phyloP scores from a whole-genome alignment of 768 basidiomycete species.

The Lactarius sp. region DNA sequence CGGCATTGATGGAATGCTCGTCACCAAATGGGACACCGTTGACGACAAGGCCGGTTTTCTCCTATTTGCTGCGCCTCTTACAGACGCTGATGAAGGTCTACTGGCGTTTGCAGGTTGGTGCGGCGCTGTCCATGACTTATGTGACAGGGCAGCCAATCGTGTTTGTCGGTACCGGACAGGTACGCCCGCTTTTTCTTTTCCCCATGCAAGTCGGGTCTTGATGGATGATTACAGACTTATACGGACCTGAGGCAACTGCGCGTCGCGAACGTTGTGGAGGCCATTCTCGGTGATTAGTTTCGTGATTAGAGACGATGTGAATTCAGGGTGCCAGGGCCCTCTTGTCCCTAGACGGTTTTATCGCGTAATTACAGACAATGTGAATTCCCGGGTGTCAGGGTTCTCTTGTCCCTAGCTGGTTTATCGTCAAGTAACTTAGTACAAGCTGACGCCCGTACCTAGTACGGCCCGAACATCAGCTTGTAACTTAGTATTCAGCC shows the following conservation, averaged over 20 bases:
- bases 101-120: constrained; percentile 68
- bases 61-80: not conserved
- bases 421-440: too few relatives aligned
- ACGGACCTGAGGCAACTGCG: constrained; percentile 89
- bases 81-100: not conserved
- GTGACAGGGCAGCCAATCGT: constrained; percentile 98
- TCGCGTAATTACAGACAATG: not conserved
- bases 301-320: not conserved
- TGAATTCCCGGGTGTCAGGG: too few relatives aligned
- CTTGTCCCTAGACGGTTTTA: not conserved
- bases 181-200: constrained; percentile 33
- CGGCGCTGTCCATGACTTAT: constrained; percentile 98
- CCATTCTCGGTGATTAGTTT: constrained; percentile 73
- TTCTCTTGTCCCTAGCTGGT: too few relatives aligned
- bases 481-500: too few relatives aligned
- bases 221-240: constrained; percentile 63
- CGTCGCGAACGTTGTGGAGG: constrained; percentile 90
- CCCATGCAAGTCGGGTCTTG: not conserved
- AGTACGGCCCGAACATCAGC: too few relatives aligned
- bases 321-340: too few relatives aligned
- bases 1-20: constrained; percentile 96
- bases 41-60: constrained; percentile 74
- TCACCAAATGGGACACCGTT: constrained; percentile 99
- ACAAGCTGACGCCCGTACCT: too few relatives aligned
- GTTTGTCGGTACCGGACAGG: constrained; percentile 97